Evolutionary conservation across 768 basidiomycete species (phyloP).

Genomic region (Suillus discolor): DNA sequence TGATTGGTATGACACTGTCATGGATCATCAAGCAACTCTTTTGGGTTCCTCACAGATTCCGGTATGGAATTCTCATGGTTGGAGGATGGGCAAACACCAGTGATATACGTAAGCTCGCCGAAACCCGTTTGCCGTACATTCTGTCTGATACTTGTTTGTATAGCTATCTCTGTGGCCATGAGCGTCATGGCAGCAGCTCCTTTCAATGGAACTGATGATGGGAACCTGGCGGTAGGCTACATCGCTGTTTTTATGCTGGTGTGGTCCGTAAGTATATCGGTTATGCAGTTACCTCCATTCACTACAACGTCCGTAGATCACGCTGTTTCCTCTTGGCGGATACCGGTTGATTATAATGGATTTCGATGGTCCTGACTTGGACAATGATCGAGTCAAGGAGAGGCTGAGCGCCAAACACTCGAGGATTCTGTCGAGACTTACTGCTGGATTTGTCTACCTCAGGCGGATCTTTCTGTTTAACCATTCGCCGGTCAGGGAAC

Average conservation of each 20-base stretch:
- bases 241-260: constrained; percentile 63
- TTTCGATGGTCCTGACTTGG: constrained; percentile 64
- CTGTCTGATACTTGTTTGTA: neutral
- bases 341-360: constrained; percentile 59
- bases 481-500: neutral
- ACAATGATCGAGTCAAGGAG: constrained; percentile 56
- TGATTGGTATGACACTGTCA: constrained; percentile 53
- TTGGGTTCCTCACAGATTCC: constrained; percentile 79
- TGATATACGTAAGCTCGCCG: constrained; percentile 59
- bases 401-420: constrained; percentile 41
- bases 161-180: constrained; percentile 68
- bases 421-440: constrained; percentile 8
- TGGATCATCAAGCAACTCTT: constrained; percentile 62
- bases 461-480: neutral
- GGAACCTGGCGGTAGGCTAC: constrained; percentile 67
- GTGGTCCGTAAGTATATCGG: constrained; percentile 48
- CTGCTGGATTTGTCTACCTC: constrained; percentile 16
- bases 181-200: constrained; percentile 63
- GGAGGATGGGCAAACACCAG: constrained; percentile 72
- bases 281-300: neutral
- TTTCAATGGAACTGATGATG: constrained; percentile 59
- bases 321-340: constrained; percentile 67
- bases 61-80: constrained; percentile 69
- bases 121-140: neutral
- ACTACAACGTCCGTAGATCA: constrained; percentile 41